These are phyloP conservation scores for Amanita polypyramis DNA, from an alignment of 768 basidiomycete genomes.

Conservation along the genomic window DNA sequence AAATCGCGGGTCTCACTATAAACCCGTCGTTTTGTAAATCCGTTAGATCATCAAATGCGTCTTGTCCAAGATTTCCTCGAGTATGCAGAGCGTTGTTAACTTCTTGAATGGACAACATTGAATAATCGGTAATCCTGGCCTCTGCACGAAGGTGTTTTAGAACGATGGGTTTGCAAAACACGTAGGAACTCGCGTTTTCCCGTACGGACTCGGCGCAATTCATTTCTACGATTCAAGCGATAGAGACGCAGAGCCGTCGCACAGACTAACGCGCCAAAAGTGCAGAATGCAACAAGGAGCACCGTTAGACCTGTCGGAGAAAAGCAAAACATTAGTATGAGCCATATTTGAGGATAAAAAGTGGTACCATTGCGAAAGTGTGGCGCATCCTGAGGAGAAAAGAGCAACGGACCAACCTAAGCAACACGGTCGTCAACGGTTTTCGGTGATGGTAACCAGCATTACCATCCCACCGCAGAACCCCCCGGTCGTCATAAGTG, in stretches of 20 bases:
- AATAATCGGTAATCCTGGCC: slow-evolving; percentile 5
- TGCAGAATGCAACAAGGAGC: slow-evolving; percentile 12
- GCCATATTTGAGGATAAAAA: background rate
- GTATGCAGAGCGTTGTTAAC: background rate
- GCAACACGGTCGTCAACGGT: background rate
- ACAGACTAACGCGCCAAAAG: slow-evolving; percentile 10
- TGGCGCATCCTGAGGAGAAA: slow-evolving; percentile 14
- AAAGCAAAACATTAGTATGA: background rate
- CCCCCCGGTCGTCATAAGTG: slow-evolving; percentile 17
- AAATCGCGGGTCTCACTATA: slow-evolving; percentile 12
- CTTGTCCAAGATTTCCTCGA: slow-evolving; percentile 5
- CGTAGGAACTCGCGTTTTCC: slow-evolving; percentile 13
- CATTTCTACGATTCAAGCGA: slow-evolving; percentile 14
- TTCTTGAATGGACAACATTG: slow-evolving; percentile 5
- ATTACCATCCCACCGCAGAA: slow-evolving; percentile 18
- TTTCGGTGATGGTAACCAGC: background rate
- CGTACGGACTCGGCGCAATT: slow-evolving; percentile 11
- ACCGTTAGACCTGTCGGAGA: slow-evolving; percentile 10
- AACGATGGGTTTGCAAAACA: background rate
- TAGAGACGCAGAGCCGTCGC: slow-evolving; percentile 12
- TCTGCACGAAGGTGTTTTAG: background rate
- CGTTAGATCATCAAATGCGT: slow-evolving; percentile 16
- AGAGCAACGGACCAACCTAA: slow-evolving; percentile 17
- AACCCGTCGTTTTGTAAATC: slow-evolving; percentile 18
- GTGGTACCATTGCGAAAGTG: slow-evolving; percentile 12